Conservation (phyloP, 768 basidiomycete species). For the Suillus tomentosus region DNA sequence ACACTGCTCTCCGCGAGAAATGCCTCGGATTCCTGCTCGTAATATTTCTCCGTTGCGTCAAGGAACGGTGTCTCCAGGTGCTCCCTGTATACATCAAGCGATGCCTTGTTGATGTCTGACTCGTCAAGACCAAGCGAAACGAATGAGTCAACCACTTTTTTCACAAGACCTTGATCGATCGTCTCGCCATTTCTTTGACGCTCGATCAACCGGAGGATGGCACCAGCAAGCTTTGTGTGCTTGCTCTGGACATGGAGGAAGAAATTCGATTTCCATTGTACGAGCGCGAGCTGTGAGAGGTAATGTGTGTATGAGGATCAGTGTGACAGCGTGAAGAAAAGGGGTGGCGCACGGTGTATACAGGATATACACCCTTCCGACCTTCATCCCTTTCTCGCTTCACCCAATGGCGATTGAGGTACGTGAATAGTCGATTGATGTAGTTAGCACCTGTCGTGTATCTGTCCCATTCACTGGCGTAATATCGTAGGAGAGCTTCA, state of each 20-base stretch:
- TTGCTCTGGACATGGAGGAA: slow-evolving; percentile 87
- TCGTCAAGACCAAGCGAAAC: slow-evolving; percentile 95
- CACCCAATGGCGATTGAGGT: slow-evolving; percentile 99
- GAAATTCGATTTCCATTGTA: slow-evolving; percentile 93
- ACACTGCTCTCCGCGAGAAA: slow-evolving; percentile 89
- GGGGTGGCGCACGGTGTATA: slow-evolving; percentile 79
- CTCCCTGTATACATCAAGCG: slow-evolving; percentile 90
- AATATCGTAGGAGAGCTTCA: slow-evolving; percentile 86
- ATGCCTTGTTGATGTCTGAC: slow-evolving; percentile 86
- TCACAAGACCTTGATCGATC: slow-evolving; percentile 90
- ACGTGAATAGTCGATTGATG: slow-evolving; percentile 96
- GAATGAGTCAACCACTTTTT: slow-evolving; percentile 93
- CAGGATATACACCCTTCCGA: slow-evolving; percentile 89
- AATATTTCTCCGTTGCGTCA: slow-evolving; percentile 85
- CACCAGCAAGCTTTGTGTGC: slow-evolving; percentile 79
- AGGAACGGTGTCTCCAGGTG: slow-evolving; percentile 92
- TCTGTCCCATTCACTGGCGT: slow-evolving; percentile 91
- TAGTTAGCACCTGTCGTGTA: slow-evolving; percentile 98
- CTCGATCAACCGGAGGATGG: slow-evolving; percentile 89
- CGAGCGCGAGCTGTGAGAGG: slow-evolving; percentile 74
- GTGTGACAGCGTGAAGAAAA: not conserved
- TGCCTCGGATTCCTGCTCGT: slow-evolving; percentile 87
- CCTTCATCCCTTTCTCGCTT: slow-evolving; percentile 98
- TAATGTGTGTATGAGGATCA: slow-evolving; percentile 9
- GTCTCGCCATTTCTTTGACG: slow-evolving; percentile 91